Conservation (phyloP, 306 rosid species). For the Oxytropis ochrocephala region DNA sequence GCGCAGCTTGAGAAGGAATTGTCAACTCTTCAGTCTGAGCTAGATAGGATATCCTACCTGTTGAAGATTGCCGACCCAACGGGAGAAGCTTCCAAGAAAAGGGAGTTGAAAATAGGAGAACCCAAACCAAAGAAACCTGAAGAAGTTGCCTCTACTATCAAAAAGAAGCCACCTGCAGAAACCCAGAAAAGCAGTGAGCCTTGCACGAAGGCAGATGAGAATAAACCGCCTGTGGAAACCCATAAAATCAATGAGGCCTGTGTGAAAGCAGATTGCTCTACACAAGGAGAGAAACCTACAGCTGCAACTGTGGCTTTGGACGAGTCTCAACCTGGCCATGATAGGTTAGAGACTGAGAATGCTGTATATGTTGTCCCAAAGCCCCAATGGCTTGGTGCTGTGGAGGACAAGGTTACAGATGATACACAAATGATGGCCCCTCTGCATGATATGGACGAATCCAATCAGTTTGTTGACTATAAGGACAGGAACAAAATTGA, state of each 20-base stretch:
- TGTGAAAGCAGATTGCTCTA: conserved; percentile 19
- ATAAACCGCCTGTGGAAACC: conserved; percentile 30
- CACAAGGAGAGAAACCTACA: conserved; percentile 30
- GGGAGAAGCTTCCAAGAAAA: conserved; percentile 79
- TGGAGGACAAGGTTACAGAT: conserved; percentile 34
- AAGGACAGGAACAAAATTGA: conserved; percentile 81
- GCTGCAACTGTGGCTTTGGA: conserved; percentile 28
- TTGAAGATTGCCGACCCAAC: conserved; percentile 93
- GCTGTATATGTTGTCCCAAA: conserved; percentile 45
- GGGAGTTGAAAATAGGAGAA: conserved; percentile 54
- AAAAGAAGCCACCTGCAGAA: conserved; percentile 36
- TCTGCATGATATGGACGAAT: conserved; percentile 31
- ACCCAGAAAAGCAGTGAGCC: conserved; percentile 31
- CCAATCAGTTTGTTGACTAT: conserved; percentile 72
- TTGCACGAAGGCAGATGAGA: conserved; percentile 16
- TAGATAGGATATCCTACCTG: conserved; percentile 72
- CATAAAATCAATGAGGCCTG: conserved; percentile 26
- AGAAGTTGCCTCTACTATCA: conserved; percentile 24
- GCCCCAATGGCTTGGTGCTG: conserved; percentile 97
- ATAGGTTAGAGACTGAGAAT: conserved; percentile 38
- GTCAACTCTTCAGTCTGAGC: conserved; percentile 69
- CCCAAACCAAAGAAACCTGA: conserved; percentile 36
- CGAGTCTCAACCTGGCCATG: conserved; percentile 34
- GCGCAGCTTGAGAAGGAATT: conserved; percentile 60
- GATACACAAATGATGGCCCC: conserved; percentile 35